Evolutionary conservation across 2,329 filamentous ascomycete genomes (phyloP), one percentile per base, ranked within the genome.

Genomic region (Monosporascus sp.): DNA sequence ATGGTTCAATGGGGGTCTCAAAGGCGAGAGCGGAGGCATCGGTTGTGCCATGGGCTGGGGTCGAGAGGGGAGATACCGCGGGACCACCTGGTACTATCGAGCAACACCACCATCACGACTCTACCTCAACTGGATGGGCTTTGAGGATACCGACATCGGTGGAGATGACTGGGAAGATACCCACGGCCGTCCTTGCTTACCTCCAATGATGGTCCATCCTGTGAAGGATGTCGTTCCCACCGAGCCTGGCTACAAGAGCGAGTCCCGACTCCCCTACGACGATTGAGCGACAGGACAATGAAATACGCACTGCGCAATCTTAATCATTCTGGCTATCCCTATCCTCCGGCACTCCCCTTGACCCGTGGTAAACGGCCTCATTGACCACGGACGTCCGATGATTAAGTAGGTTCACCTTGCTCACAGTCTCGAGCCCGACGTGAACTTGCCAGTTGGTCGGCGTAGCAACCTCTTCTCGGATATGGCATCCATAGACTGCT

Each of bases 91-190:
- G 82, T 84, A 84, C 66, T 84, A 78, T 66, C 75, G 80, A 36
- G 79, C 81, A 3, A 72, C 74, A 48, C 78, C 80, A 7, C 81
- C 82, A 1, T 79, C 79, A 61, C 72, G 80, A 42, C 63, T 85
- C 41, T 85, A 80, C 67, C 82, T 83, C 70, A 84, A 84, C 68
- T 83, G 81, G 75, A 76, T 84, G 72, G 82, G 82, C 20, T 83
- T 79, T 68, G 72, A 76, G 54, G 81, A 84, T 60, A 78, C 73
- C 14, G 74, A 67, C 14, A 69, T 82, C 22, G 82, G 82, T 18
- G 82, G 82, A 2, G 57, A 68, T 39, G 69, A 75, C 47, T 85
- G 81, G 81, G 82, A 85, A 63, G 69, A 73, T 54, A 62, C 67
- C 31, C 69, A 84, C 60, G 82, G 82, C 17, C 74, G 81, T 31